Base-by-base conservation (phyloP, 345 rosid species). In the Bruguiera parviflora region DNA sequence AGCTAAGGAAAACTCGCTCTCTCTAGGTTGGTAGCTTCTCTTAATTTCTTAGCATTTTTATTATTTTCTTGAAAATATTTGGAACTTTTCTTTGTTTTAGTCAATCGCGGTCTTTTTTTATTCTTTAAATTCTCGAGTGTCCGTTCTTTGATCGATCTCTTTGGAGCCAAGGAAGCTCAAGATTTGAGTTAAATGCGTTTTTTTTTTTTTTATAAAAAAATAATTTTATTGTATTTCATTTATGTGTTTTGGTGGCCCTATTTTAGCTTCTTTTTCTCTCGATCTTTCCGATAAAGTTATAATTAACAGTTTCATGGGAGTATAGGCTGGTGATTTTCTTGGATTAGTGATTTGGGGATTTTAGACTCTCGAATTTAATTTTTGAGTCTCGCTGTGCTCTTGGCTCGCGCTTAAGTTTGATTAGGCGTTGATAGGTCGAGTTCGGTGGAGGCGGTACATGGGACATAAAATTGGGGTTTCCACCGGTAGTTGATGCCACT, bases 1-100 rank as follows among this genome's bases (percentile, higher is more conserved):
- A 57, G 32, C 53, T 46, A 63, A 71, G 7, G 21, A 71, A 67
- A 76, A 77, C 71, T 77, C 51, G 77, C 53, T 70, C 66, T 75
- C 68, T 71, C 70, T n/a, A 78, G 88, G 84, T 84, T 65, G 67
- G 84, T 75, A 32, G 73, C 19, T 51, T 39, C 59, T 3, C 10
- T 43, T 61, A 18, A 2, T 66, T 59, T 18, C 18, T 49, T 61
- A 13, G 19, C 49, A 3, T 13, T 46, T 29, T 68, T 8, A 0
- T 2, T 32, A 39, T 21, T 33, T 24, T 2, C 21, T 53, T 65
- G n/a, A 29, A 35, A 9, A 47, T 20, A 4, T 27, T 15, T n/a
- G 37, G 6, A 9, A 20, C 11, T 29, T 58, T 32, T 72, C 47
- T 32, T 4, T 55, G 4, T 19, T 69, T 68, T 49, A 16, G 29